Base-by-base conservation (phyloP, 768 basidiomycete species). In the Auricularia sp. region DNA sequence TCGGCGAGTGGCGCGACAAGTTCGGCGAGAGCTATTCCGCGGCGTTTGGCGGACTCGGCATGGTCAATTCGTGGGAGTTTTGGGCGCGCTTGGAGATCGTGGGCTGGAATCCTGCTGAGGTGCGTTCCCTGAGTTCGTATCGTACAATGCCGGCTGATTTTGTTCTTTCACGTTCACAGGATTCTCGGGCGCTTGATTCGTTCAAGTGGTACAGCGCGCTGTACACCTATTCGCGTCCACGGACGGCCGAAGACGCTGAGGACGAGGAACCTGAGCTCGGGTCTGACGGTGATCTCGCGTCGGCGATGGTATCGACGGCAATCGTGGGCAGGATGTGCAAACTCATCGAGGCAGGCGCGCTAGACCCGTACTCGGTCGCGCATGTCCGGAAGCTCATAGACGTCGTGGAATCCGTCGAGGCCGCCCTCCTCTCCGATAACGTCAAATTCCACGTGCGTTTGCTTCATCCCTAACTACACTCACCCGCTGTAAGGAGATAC, bases 1-100 rank as follows among this genome's bases (percentile, higher is more conserved):
- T 88, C 64, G 81, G 79, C 1, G 80, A 78, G 65, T 98, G 95
- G 95, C 79, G 93, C 63, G 79, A 83, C 66, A 81, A 79, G 67
- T 93, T 88, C 69, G 79, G 79, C 4, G 94, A 98, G 67, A 92
- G 83, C 66, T 98, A 96, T 75, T 77, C 81, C 2, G 87, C 89
- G 45, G 95, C 95, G 3, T 98, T 91, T 80, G 94, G 94, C 59
- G 91, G 94, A 3, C 77, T 95, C 63, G 92, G 88, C 0, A 81
- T 94, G 54, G 86, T 95, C 1, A 87, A 87, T 62, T 90, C 91
- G 61, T 96, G 94, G 93, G 94, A 94, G 74, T 96, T 94, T 73
- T 95, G 92, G 92, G 85, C 85, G n/a, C 80, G 93, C 64, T 77
- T 93, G 65, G 94, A 98, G 76, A 81, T 87, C 67, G 76, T 92